A percentile compares a stretch with the other conserved stretches of the same genome.
Evolutionary conservation across 2,329 filamentous ascomycete genomes (phyloP).

Genomic region (Fusarium globosum): DNA sequence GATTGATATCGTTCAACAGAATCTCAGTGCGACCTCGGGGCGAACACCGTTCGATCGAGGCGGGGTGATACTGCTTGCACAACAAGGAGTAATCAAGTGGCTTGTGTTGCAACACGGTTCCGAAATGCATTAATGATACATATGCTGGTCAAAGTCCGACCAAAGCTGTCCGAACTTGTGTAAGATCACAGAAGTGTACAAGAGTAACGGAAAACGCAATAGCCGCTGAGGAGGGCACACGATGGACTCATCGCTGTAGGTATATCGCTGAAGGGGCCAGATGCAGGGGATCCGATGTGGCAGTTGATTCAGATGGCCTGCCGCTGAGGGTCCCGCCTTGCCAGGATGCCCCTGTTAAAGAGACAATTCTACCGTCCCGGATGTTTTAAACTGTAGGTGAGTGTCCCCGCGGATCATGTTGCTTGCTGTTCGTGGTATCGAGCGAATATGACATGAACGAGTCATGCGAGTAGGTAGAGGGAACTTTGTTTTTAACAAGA

Average conservation of each 20-base stretch:
- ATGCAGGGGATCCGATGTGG: conserved; percentile 42
- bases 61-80: conserved; percentile 18
- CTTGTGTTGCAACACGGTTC: conserved; percentile 6
- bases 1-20: conserved; percentile 15
- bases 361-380: conserved; percentile 29
- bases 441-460: conserved; percentile 14
- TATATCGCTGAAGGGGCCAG: conserved; percentile 8
- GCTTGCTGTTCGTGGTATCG: conserved; percentile 13
- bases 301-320: conserved; percentile 40
- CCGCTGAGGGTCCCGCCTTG: conserved; percentile 31
- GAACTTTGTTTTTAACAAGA: conserved; percentile 10
- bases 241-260: neutral
- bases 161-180: neutral
- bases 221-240: neutral
- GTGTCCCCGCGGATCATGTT: conserved; percentile 20
- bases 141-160: neutral
- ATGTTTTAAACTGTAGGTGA: conserved; percentile 37
- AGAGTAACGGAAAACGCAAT: conserved; percentile 15
- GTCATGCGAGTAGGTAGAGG: conserved; percentile 18
- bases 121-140: neutral
- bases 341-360: conserved; percentile 37
- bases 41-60: conserved; percentile 30
- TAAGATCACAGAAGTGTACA: conserved; percentile 2
- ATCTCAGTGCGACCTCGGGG: conserved; percentile 26
- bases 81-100: conserved; percentile 1